A percentile compares a stretch with the other conserved stretches of the same genome.
Conservation (phyloP, 495 filamentous ascomycete species). For the Aspergillus biplanus region DNA sequence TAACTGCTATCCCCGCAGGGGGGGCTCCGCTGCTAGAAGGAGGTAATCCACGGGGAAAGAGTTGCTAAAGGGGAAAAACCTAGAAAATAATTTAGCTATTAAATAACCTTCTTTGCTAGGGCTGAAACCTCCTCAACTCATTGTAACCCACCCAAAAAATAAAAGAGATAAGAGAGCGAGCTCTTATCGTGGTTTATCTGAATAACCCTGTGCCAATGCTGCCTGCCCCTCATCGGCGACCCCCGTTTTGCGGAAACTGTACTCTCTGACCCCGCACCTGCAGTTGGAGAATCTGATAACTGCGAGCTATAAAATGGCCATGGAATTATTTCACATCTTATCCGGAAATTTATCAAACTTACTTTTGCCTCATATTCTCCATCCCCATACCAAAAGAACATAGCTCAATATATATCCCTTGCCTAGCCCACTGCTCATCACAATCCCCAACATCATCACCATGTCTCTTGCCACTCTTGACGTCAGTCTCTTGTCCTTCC, state of each 20-base stretch:
- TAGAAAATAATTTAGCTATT: too few relatives aligned
- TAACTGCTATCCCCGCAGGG: neutral
- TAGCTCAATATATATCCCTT: too few relatives aligned
- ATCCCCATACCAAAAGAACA: neutral
- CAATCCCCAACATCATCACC: constrained; percentile 7
- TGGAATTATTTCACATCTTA: neutral
- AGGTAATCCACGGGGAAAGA: too few relatives aligned
- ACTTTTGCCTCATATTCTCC: neutral
- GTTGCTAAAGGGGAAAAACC: too few relatives aligned
- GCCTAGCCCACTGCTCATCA: neutral
- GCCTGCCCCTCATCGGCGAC: constrained; percentile 7
- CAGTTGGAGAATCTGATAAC: constrained; percentile 19
- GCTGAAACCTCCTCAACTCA: too few relatives aligned
- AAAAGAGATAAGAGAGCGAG: neutral
- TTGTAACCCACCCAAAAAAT: too few relatives aligned
- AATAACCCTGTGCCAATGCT: neutral
- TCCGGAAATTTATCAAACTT: neutral
- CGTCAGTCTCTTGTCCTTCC: constrained; percentile 27
- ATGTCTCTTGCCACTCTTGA: constrained; percentile 51
- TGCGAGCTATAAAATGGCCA: neutral
- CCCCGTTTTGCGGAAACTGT: neutral
- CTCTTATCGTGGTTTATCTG: neutral
- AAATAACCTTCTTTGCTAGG: too few relatives aligned
- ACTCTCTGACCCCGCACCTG: constrained; percentile 17
- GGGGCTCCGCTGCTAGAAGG: neutral